Evolutionary conservation across 2,329 filamentous ascomycete species (phyloP).

Genomic region (Davidsoniella virescens): DNA sequence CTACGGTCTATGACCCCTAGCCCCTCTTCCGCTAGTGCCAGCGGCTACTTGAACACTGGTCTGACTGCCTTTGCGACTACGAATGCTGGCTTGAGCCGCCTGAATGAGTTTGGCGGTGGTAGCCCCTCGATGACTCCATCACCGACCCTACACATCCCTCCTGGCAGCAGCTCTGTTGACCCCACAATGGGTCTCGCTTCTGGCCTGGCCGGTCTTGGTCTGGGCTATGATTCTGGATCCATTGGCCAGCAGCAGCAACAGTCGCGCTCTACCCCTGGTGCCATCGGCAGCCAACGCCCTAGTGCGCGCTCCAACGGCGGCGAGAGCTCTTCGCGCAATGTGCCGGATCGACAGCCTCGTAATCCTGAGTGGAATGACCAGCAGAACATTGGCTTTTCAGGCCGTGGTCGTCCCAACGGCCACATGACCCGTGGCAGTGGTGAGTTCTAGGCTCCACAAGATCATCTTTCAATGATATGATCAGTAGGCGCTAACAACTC

Average conservation of each 20-base stretch:
- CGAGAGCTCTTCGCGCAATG: conserved; percentile 24
- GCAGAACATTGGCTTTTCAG: conserved; percentile 33
- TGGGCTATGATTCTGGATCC: conserved; percentile 1
- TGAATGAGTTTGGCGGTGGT: conserved; percentile 19
- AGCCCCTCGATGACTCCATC: conserved; percentile 10
- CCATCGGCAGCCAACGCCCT: conserved; percentile 50
- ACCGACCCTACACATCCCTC: conserved; percentile 22
- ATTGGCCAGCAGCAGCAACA: conserved; percentile 15
- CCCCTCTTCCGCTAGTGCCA: conserved; percentile 57
- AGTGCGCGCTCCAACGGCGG: conserved; percentile 16
- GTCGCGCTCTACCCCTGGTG: conserved; percentile 36
- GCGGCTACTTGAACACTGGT: conserved; percentile 48
- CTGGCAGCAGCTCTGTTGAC: conserved; percentile 17
- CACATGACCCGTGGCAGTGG: conserved; percentile 47
- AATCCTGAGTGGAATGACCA: conserved; percentile 43
- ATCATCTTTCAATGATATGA: too few relatives aligned
- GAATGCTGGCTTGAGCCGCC: conserved; percentile 8
- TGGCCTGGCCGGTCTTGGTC: conserved; percentile 6
- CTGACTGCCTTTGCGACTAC: conserved; percentile 29
- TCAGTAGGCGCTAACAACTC: too few relatives aligned
- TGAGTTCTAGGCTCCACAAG: conserved; percentile 21
- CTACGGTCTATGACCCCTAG: conserved; percentile 89
- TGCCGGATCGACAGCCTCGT: conserved; percentile 46
- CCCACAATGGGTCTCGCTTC: conserved; percentile 10
- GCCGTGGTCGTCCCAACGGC: conserved; percentile 39